phyloP scores from a whole-genome alignment of 129 eudicot species.

The Dittrichia graveolens region DNA sequence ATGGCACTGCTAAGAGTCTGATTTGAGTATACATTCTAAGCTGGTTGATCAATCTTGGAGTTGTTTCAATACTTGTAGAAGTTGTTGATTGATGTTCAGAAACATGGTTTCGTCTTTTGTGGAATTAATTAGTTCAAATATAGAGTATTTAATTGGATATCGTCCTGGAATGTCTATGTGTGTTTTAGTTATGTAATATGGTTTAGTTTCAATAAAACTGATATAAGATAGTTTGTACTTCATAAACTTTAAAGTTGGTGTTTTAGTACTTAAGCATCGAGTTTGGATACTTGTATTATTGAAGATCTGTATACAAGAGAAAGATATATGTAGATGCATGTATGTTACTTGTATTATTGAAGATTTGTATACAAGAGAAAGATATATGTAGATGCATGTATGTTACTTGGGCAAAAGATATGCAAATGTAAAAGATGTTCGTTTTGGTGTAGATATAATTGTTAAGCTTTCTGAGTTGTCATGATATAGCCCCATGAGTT shows the following conservation, averaged over 20 bases:
- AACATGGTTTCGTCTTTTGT: background rate
- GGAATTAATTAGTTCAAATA: too few relatives aligned
- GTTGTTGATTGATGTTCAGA: background rate
- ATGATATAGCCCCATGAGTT: background rate
- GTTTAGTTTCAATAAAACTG: slow-evolving; percentile 3
- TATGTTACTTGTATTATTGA: slow-evolving; percentile 11
- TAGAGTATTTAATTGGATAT: slow-evolving; percentile 2
- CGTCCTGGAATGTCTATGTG: background rate
- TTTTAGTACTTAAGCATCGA: background rate
- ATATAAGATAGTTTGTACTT: background rate
- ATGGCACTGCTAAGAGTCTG: background rate
- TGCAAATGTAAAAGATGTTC: background rate
- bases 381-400: slow-evolving; percentile 20
- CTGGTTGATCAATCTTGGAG: background rate
- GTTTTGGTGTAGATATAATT: background rate
- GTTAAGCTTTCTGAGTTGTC: background rate
- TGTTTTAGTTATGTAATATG: background rate
- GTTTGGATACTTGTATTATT: background rate
- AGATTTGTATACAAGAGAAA: background rate
- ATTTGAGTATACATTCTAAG: background rate
- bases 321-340: slow-evolving; percentile 17
- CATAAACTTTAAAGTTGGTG: background rate
- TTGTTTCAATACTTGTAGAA: background rate
- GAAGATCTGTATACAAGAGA: background rate
- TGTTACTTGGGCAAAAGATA: slow-evolving; percentile 1